These are phyloP conservation scores for Oxytropis ochrocephala DNA, from an alignment of 306 rosid species.

Conservation along the genomic window DNA sequence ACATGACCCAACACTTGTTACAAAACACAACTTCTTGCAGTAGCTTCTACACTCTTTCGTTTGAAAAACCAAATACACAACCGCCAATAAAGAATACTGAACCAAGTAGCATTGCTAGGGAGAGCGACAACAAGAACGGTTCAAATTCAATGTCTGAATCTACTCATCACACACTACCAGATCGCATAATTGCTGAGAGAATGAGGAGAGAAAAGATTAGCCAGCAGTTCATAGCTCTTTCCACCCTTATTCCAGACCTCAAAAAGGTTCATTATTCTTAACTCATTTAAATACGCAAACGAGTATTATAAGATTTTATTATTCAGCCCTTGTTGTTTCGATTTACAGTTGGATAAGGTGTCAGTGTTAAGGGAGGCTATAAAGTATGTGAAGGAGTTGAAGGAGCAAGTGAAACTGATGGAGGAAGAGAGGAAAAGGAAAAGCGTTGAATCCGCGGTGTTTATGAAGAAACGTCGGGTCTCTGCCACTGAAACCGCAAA, in stretches of 20 bases:
- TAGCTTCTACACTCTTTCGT: constrained; percentile 40
- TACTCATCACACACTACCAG: constrained; percentile 42
- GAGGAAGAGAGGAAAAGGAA: constrained; percentile 54
- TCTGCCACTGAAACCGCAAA: constrained; percentile 27
- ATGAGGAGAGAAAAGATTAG: constrained; percentile 66
- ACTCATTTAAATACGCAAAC: background rate
- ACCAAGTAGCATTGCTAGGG: background rate
- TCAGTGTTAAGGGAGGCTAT: constrained; percentile 67
- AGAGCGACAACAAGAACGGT: constrained; percentile 14
- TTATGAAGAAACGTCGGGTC: constrained; percentile 37
- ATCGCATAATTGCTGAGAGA: constrained; percentile 75
- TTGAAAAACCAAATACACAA: constrained; percentile 24
- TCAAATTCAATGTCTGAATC: constrained; percentile 9
- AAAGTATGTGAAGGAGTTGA: constrained; percentile 48
- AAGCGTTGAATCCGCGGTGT: constrained; percentile 37
- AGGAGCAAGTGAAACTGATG: constrained; percentile 37
- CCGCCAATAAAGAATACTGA: background rate
- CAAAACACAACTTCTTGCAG: constrained; percentile 25
- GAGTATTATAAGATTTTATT: no score
- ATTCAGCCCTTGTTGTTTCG: no score
- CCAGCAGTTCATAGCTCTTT: constrained; percentile 66
- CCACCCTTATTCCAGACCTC: constrained; percentile 63
- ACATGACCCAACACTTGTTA: background rate
- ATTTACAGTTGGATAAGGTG: no score
- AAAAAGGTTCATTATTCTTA: constrained; percentile 46